Conservation (phyloP, 176 grass and related monocot genomes). For the Elaeis guineensis region DNA sequence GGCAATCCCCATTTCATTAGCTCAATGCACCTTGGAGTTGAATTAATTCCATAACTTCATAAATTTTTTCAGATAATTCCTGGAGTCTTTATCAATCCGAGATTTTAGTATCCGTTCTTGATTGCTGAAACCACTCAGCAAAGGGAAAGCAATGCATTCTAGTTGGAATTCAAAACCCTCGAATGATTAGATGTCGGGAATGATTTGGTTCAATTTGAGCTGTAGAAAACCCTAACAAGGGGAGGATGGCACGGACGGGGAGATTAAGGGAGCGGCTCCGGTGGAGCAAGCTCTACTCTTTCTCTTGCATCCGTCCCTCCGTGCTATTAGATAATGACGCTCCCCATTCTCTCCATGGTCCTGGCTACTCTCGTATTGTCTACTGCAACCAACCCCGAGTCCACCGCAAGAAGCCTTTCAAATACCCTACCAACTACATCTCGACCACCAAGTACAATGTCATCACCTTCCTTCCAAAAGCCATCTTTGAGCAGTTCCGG, state of each 20-base stretch:
- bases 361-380: constrained; percentile 74
- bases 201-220: constrained; percentile 7
- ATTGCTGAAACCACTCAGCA: no score
- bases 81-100: no score
- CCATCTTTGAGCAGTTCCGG: constrained; percentile 96
- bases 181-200: no score
- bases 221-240: constrained; percentile 4
- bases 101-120: no score
- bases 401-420: constrained; percentile 68
- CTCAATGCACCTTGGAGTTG: no score
- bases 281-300: constrained; percentile 95
- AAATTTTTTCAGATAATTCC: no score
- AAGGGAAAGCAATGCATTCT: no score
- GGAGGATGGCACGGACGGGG: constrained; percentile 27
- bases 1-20: no score
- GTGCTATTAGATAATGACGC: constrained; percentile 9
- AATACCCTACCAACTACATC: constrained; percentile 84
- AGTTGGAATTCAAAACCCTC: no score
- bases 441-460: constrained; percentile 96
- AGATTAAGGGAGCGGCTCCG: constrained; percentile 62
- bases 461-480: constrained; percentile 90
- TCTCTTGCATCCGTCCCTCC: constrained; percentile 51
- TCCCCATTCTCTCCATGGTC: constrained; percentile 42
- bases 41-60: no score
- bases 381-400: constrained; percentile 68